phyloP scores from a whole-genome alignment of 2,329 filamentous ascomycete species.

The Oidium heveae region DNA sequence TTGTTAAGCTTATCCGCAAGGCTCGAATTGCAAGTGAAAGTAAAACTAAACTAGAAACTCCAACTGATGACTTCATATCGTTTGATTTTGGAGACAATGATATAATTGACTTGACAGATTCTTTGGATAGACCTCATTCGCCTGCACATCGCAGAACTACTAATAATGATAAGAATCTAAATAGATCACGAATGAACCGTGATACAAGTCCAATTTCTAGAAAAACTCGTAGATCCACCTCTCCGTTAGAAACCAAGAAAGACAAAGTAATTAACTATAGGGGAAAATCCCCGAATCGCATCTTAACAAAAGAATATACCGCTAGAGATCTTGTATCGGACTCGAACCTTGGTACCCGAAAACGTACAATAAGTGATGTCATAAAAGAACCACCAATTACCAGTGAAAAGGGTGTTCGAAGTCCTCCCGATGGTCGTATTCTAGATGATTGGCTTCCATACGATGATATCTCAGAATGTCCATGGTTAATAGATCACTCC shows the following conservation, averaged over 20 bases:
- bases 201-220: neutral
- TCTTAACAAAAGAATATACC: neutral
- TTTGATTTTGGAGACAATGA: constrained; percentile 33
- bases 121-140: neutral
- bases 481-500: constrained; percentile 39
- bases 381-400: constrained; percentile 19
- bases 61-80: constrained; percentile 71
- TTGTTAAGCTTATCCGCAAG: constrained; percentile 79
- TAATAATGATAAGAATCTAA: neutral
- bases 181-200: neutral
- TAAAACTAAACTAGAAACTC: constrained; percentile 25
- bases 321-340: constrained; percentile 13
- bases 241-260: neutral
- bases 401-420: constrained; percentile 3
- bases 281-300: neutral
- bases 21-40: constrained; percentile 39
- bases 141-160: neutral
- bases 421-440: constrained; percentile 11
- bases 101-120: neutral
- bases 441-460: constrained; percentile 18
- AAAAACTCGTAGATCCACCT: neutral
- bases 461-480: constrained; percentile 20
- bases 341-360: constrained; percentile 35
- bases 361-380: constrained; percentile 47
- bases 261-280: neutral